Base-by-base conservation (phyloP, 805 yeast species). In the Lipomyces starkeyi region DNA sequence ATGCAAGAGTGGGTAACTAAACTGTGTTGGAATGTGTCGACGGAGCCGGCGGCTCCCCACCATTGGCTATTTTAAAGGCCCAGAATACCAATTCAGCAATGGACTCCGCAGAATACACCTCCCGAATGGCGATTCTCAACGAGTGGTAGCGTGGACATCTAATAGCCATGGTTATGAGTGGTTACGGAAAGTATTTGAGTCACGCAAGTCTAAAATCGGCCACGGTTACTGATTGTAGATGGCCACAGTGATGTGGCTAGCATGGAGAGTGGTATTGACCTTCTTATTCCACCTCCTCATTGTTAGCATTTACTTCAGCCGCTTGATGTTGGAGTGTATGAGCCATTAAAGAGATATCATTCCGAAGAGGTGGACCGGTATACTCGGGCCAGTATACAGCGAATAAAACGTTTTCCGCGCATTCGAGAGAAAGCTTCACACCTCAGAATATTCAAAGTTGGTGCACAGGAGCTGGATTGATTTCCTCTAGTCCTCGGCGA, bases 301-400 rank as follows among this genome's bases (percentile, higher is more conserved):
- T 52, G 55, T 40, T 22, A 29, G 17, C 55, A 52, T 52, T 52
- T 52, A n/a, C 55, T 52, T 13, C 55, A 14, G 55, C 55, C 55
- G 20, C 55, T 52, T 52, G 55, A 52, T 52, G 55, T 52, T n/a
- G 55, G 55, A 29, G 17, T 52, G 29, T 52, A 52, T 52, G 55
- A 29, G 55, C 55, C 55, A 20, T 25, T 52, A 14, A 25, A 34
- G 59, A 29, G 59, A 37, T 37, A 57, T 57, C 59, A 34, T 20
- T 7, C 14, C 13, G 6, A n/a, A 52, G 55, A 52, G 29, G 55
- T 52, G 25, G 55, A 52, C 29, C 55, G 29, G 55, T 52, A 52
- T 52, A 6, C 29, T 2, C 29, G 29, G 29, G 55, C 55, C 20
- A 29, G 59, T 25, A 22, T 57, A 22, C 59, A 57, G 32, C 47